Evolutionary conservation across 345 rosid genomes (phyloP).

Genomic region (Pistacia integerrima): DNA sequence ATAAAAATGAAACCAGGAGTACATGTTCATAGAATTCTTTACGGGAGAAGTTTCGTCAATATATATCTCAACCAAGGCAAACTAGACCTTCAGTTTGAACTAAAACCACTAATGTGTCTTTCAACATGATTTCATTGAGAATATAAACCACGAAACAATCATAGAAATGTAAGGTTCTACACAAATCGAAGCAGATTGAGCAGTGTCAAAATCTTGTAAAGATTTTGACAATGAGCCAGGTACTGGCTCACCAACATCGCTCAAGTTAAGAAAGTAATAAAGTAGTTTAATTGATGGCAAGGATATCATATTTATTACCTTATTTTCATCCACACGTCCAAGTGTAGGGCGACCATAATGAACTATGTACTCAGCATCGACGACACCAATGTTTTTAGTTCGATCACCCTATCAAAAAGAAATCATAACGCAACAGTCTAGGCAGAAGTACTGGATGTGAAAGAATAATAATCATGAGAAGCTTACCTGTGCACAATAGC

Average conservation of each 20-base stretch:
- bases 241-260: not conserved
- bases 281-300: not conserved
- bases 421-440: conserved; percentile 10
- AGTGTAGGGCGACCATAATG: conserved; percentile 68
- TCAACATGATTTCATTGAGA: not conserved
- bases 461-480: not conserved
- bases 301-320: conserved; percentile 32
- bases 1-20: too few species aligned
- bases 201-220: not conserved
- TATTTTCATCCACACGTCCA: conserved; percentile 35
- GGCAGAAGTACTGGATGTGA: not conserved
- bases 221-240: not conserved
- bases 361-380: conserved; percentile 65
- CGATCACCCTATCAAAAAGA: conserved; percentile 58
- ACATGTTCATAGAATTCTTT: too few species aligned
- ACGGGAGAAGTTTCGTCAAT: too few species aligned
- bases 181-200: not conserved
- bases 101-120: not conserved
- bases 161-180: not conserved
- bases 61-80: too few species aligned
- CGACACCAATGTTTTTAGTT: conserved; percentile 55
- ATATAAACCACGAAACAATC: not conserved
- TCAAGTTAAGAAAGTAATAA: not conserved
- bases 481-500: conserved; percentile 73
- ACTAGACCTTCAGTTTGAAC: too few species aligned